Evolutionary conservation across 2,329 filamentous ascomycete species (phyloP), one percentile per base, ranked within the genome.

Genomic region (Setomelanomma holmii): DNA sequence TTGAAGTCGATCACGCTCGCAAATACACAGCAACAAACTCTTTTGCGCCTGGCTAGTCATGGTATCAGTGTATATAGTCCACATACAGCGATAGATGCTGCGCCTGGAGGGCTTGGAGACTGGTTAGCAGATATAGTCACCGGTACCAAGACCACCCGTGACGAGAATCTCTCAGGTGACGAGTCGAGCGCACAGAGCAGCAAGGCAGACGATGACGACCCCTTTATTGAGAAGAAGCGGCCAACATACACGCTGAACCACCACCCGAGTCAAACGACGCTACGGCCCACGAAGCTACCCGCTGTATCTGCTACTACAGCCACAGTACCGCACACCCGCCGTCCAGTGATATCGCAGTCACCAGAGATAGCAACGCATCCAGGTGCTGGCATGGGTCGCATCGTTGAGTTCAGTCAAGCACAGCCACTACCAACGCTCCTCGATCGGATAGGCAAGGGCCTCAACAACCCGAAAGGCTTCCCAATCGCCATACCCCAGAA

Each of bases 61-160:
- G 93, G 93, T 30, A 91, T 99, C 66, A 96, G 92, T 60, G 92
- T 99, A 50, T 99, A 98, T 80, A 92, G 89, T 60, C 95, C 95
- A 0, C 95, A 99, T 77, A 99, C 95, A 0, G 93, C 95, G 12
- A 86, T 98, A 38, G 95, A 99, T 75, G 91, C 91, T 34, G 90
- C 90, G 0, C 85, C 87, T 1, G 86, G 87, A 16, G 95, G 95
- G 4, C 85, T 99, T 63, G 96, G 93, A 69, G 91, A 96, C 73
- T 99, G 93, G 93, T 86, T 99, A 8, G 91, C 91, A 54, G 89
- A 96, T 68, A 88, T 96, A 42, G 85, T 97, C 17, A 87, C 88
- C 2, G 87, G 86, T 24, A 80, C 78, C 27, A 75, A 74, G 10
- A 72, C 71, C 11, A 52, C 40, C 19, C 33, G 48, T 8, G 50